Conservation (phyloP, 371 early-diverging fungal species). For the Mucor circinelloides region DNA sequence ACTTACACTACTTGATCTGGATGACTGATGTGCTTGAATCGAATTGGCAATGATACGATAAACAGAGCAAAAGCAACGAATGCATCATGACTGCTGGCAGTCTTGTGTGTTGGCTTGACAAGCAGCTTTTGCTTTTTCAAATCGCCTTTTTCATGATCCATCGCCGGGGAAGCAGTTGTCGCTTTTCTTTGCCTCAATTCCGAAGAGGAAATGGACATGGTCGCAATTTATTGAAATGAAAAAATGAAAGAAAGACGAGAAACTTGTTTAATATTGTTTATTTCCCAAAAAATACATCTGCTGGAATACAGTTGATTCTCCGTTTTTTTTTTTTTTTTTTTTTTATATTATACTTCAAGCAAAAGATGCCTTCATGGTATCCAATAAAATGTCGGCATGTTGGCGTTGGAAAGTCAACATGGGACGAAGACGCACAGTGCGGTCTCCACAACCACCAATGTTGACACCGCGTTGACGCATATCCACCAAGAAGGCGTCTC, state of each 20-base stretch:
- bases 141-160: neutral
- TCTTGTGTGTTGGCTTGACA: neutral
- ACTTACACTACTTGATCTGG: constrained; percentile 33
- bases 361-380: constrained; percentile 47
- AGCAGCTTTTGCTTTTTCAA: neutral
- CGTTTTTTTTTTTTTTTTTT: neutral
- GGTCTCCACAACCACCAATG: constrained; percentile 73
- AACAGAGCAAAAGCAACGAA: constrained; percentile 18
- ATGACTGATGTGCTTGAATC: constrained; percentile 16
- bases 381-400: constrained; percentile 73
- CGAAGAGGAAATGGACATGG: neutral
- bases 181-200: neutral
- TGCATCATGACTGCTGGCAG: neutral
- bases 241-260: neutral
- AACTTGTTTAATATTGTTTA: neutral
- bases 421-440: constrained; percentile 68
- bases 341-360: constrained; percentile 6
- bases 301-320: neutral
- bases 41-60: constrained; percentile 21
- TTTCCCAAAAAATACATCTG: constrained; percentile 3
- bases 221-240: neutral
- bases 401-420: constrained; percentile 72
- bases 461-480: constrained; percentile 71
- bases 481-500: constrained; percentile 56
- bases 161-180: neutral